phyloP scores from a whole-genome alignment of 148 eudicot genomes.

The Rhododendron vialii region DNA sequence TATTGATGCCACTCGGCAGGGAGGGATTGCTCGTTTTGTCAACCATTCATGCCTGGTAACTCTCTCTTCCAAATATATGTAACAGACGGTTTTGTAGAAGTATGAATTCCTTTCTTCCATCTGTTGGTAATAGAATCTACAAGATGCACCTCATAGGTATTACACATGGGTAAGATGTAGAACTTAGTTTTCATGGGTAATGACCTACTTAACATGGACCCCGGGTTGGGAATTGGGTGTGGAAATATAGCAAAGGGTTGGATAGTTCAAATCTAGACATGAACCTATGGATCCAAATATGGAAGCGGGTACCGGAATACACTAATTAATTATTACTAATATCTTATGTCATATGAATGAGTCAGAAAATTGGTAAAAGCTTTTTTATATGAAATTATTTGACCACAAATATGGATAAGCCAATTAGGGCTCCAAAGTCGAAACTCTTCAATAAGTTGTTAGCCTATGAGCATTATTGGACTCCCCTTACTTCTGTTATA shows the following conservation, averaged over 20 bases:
- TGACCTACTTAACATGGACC: not conserved
- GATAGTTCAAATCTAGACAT: not conserved
- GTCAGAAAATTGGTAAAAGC: not conserved
- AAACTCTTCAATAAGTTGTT: not conserved
- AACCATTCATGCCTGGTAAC: conserved; percentile 79
- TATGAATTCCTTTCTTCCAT: not conserved
- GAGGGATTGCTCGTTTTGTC: conserved; percentile 82
- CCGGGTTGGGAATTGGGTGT: not conserved
- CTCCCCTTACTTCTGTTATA: not conserved
- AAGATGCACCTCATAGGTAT: not conserved
- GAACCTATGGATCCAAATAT: not conserved
- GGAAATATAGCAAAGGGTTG: not conserved
- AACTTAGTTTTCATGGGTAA: not conserved
- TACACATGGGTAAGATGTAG: not conserved
- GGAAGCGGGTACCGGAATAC: not conserved
- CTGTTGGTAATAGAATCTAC: not conserved
- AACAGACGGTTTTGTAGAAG: not conserved
- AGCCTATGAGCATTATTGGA: not conserved
- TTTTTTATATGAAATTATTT: not conserved
- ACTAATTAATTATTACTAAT: not conserved
- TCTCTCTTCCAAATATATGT: conserved; percentile 4
- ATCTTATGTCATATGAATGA: not conserved
- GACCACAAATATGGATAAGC: not conserved
- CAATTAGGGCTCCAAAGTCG: not conserved
- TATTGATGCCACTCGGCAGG: conserved; percentile 76